Base-by-base conservation (phyloP, 805 yeast species). In the Wickerhamomyces chaumierensis region DNA sequence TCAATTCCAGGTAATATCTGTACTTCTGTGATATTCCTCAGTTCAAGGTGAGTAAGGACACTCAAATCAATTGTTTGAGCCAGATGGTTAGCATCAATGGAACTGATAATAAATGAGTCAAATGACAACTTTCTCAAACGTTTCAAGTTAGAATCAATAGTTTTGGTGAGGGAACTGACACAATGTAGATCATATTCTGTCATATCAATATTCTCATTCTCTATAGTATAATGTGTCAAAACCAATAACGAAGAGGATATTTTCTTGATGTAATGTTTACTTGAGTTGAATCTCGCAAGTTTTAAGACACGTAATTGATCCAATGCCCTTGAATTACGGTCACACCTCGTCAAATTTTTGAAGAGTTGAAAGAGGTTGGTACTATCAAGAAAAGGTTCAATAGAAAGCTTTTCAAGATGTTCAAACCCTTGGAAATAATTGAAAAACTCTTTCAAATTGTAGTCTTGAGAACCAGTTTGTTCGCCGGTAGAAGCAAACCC, bases 21-120 rank as follows among this genome's bases (percentile, higher is more conserved):
- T 17, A 58, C 51, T 41, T 69, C 73, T 1, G 64, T 54, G 15
- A 67, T 49, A 18, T 62, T 59, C 20, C 44, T 49, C 23, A 70
- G 45, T 34, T 55, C 57, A 5, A 70, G 46, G 14, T 48, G 46
- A 3, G 36, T 45, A 17, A 69, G 16, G 4, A 37, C 27, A 3
- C 34, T 36, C n/a, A 51, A 16, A 19, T 39, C 23, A 7, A 44
- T 38, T 3, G 47, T 27, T 1, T 38, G 14, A 2, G 31, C 15
- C 31, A 51, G n/a, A 12, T 44, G 36, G 8, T 36, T 23, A 1
- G 46, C 47, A 39, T 51, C 55, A 1, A 28, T 20, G 1, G 51
- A 44, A 2, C 41, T 9, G 9, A 21, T 9, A 7, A 21, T 6
- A 9, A 21, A 21, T 9, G 23, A 21, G 9, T 21, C 23, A 9